Percentiles rank a stretch among this genome's conserved stretches.
Conservation (phyloP, 192 early-diverging fungal species). For the Pecoramyces ruminantium region DNA sequence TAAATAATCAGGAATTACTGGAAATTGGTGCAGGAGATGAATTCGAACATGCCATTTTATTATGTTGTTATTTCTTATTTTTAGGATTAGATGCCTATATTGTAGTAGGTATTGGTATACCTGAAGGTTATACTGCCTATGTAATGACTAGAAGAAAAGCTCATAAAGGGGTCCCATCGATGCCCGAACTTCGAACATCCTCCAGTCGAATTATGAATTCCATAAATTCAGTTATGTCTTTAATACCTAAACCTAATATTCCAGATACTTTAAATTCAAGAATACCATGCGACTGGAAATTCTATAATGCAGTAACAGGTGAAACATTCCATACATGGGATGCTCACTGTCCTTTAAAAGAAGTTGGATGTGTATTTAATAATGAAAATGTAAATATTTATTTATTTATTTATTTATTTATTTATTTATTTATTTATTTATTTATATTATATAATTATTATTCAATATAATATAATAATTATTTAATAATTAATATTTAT, state of each 20-base stretch:
- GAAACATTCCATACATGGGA: slow-evolving; percentile 11
- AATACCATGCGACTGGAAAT: slow-evolving; percentile 1
- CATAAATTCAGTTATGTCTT: neutral
- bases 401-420: no score
- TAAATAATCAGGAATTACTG: slow-evolving; percentile 27
- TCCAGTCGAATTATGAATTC: neutral
- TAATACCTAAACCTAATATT: neutral
- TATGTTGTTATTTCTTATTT: slow-evolving; percentile 22
- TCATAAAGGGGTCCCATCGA: neutral
- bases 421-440: no score
- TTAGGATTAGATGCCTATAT: slow-evolving; percentile 14
- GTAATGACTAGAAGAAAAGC: slow-evolving; percentile 11
- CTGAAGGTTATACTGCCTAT: slow-evolving; percentile 21
- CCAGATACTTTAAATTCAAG: neutral
- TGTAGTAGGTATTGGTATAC: slow-evolving; percentile 21
- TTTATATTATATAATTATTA: neutral
- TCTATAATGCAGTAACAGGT: slow-evolving; percentile 28
- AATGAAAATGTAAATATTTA: slow-evolving; percentile 23
- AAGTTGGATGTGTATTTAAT: slow-evolving; percentile 25
- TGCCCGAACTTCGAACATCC: neutral
- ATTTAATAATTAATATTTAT: no score
- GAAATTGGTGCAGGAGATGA: slow-evolving; percentile 23
- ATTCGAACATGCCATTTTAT: slow-evolving; percentile 30
- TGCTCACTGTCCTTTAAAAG: slow-evolving; percentile 15
- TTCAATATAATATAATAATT: no score